phyloP scores from a whole-genome alignment of 768 basidiomycete species.

The Tylopilus vinaceipallidus region DNA sequence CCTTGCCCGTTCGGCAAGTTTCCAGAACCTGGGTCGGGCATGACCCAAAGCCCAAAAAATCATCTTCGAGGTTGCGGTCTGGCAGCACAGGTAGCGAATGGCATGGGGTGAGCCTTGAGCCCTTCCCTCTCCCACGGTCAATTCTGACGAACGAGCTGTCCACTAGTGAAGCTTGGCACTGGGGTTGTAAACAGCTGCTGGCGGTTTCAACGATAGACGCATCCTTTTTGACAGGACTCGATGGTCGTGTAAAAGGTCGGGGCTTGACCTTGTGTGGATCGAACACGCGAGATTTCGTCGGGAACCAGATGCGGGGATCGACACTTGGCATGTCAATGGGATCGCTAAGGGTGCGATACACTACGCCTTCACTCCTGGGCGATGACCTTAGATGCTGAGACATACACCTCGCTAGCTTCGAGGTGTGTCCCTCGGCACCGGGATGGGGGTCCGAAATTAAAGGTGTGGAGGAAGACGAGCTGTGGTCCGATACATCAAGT shows the following conservation, averaged over 20 bases:
- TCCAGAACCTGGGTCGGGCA: neutral
- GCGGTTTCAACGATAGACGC: neutral
- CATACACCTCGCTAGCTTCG: conserved; percentile 4
- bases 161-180: neutral
- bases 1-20: neutral
- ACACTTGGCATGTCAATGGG: conserved; percentile 8
- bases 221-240: conserved; percentile 21
- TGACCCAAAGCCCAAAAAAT: neutral
- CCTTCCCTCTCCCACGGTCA: conserved; percentile 24
- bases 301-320: conserved; percentile 31
- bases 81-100: conserved; percentile 19
- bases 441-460: conserved; percentile 2
- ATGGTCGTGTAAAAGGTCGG: conserved; percentile 19
- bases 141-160: conserved; percentile 19
- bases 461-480: neutral
- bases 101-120: conserved; percentile 17
- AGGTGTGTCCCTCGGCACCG: conserved; percentile 12
- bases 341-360: conserved; percentile 20
- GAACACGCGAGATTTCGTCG: conserved; percentile 22
- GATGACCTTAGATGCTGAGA: conserved; percentile 5
- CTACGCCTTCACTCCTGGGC: conserved; percentile 15
- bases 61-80: neutral
- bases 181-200: neutral
- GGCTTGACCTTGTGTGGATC: conserved; percentile 28
- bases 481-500: conserved; percentile 9